Conservation (phyloP, 2,329 filamentous ascomycete species). For the Trichophaea hybrida region DNA sequence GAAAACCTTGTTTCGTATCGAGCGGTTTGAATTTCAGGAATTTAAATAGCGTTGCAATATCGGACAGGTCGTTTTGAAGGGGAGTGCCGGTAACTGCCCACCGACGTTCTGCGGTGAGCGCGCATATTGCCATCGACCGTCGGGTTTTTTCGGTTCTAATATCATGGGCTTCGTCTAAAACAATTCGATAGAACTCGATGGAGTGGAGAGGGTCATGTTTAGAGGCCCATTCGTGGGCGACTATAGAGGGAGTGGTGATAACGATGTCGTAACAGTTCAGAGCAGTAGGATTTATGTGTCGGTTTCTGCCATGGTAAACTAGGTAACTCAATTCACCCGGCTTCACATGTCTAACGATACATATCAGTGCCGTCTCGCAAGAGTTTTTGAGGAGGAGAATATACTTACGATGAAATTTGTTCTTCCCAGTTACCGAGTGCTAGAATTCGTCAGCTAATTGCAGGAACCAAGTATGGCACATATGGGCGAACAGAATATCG, state of each 20-base stretch:
- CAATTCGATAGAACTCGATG: constrained; percentile 32
- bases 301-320: constrained; percentile 12
- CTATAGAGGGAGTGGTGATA: constrained; percentile 8
- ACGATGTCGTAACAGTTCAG: constrained; percentile 9
- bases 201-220: constrained; percentile 28
- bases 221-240: constrained; percentile 10
- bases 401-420: constrained; percentile 10
- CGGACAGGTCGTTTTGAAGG: constrained; percentile 41
- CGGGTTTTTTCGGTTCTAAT: constrained; percentile 38
- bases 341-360: constrained; percentile 5
- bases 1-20: constrained; percentile 33
- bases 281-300: neutral
- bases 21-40: constrained; percentile 37
- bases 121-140: constrained; percentile 34
- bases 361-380: neutral
- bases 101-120: constrained; percentile 34
- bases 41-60: constrained; percentile 39
- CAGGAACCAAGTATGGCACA: neutral
- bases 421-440: constrained; percentile 11
- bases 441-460: neutral
- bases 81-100: constrained; percentile 44
- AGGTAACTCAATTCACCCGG: constrained; percentile 3
- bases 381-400: neutral
- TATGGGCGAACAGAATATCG: too few species aligned
- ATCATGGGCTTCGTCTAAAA: constrained; percentile 34